Conservation (phyloP, 768 basidiomycete genomes). For the Xerocomus potaroensis region DNA sequence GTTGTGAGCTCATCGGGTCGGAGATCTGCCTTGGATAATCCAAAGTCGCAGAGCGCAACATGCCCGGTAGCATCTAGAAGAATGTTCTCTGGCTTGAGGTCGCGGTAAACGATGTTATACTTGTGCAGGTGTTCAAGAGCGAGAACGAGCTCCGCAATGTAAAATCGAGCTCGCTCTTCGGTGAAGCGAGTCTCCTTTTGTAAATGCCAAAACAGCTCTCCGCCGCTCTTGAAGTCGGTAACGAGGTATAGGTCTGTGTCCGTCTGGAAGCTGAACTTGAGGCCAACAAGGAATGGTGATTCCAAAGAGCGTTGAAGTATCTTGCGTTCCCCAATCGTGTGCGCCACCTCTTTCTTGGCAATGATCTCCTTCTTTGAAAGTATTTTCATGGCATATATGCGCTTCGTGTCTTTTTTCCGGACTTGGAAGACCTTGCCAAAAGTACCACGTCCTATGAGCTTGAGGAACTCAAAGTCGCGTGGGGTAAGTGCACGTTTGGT, state of each 20-base stretch:
- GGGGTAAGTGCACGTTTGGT: slow-evolving; percentile 86
- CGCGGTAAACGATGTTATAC: slow-evolving; percentile 93
- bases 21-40: slow-evolving; percentile 93
- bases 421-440: slow-evolving; percentile 99
- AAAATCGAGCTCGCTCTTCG: slow-evolving; percentile 93
- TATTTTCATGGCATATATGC: slow-evolving; percentile 99
- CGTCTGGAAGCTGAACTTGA: slow-evolving; percentile 98
- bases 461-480: slow-evolving; percentile 96
- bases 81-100: slow-evolving; percentile 98
- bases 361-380: slow-evolving; percentile 98
- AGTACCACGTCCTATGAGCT: slow-evolving; percentile 96
- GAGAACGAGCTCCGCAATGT: slow-evolving; percentile 92
- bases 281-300: slow-evolving; percentile 94
- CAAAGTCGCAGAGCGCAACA: slow-evolving; percentile 97
- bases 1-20: slow-evolving; percentile 94
- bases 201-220: slow-evolving; percentile 97
- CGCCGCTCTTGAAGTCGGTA: slow-evolving; percentile 98
- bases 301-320: slow-evolving; percentile 92
- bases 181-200: slow-evolving; percentile 92
- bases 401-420: slow-evolving; percentile 94
- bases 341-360: slow-evolving; percentile 98
- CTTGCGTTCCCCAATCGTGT: slow-evolving; percentile 99
- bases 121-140: slow-evolving; percentile 97
- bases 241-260: slow-evolving; percentile 93
- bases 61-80: slow-evolving; percentile 97